Conservation (phyloP, 306 rosid species). For the Cicer yamashitae region DNA sequence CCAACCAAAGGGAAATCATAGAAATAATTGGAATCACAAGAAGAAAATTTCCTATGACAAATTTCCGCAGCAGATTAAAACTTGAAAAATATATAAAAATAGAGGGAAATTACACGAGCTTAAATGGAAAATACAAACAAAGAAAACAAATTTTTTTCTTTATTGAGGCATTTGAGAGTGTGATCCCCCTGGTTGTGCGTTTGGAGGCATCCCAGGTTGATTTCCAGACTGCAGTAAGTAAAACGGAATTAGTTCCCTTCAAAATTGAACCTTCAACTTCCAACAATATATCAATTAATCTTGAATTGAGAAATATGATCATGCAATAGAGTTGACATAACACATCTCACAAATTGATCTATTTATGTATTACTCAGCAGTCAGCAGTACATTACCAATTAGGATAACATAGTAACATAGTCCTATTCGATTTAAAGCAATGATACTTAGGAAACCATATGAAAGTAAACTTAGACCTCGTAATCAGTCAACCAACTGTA, state of each 20-base stretch:
- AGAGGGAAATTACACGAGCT: conserved; percentile 25
- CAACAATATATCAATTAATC: neutral
- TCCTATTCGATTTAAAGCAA: neutral
- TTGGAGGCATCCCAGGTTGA: conserved; percentile 82
- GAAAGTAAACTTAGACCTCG: neutral
- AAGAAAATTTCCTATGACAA: conserved; percentile 24
- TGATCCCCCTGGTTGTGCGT: conserved; percentile 54
- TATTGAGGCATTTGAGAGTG: conserved; percentile 75
- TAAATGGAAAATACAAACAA: neutral
- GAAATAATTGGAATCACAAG: conserved; percentile 20
- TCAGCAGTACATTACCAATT: conserved; percentile 6
- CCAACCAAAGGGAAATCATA: neutral
- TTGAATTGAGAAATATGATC: conserved; percentile 11
- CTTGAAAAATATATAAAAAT: neutral
- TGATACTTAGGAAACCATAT: neutral
- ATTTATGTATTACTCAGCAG: neutral
- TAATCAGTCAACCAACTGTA: neutral
- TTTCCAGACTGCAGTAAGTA: conserved; percentile 66
- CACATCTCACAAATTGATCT: neutral
- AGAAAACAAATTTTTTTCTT: conserved; percentile 40
- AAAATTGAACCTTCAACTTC: conserved; percentile 16
- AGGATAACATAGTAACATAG: neutral
- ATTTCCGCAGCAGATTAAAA: conserved; percentile 23
- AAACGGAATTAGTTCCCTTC: conserved; percentile 16
- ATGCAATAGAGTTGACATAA: neutral